These are phyloP conservation scores for Vinca major DNA, from an alignment of 305 asterid species.

Conservation along the genomic window DNA sequence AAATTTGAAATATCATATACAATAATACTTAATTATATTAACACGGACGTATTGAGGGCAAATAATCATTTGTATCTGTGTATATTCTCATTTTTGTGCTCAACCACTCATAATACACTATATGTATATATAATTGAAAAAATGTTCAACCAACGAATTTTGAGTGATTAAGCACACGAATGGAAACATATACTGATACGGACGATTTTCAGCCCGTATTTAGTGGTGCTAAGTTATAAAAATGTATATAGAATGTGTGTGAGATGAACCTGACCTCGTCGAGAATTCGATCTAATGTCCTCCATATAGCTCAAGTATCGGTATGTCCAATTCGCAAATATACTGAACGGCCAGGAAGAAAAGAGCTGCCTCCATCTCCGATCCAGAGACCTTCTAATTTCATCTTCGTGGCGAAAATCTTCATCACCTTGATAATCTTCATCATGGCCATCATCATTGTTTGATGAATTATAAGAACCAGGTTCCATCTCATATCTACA, in stretches of 20 bases:
- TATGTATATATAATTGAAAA: no score
- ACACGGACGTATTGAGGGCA: no score
- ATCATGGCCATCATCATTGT: constrained; percentile 15
- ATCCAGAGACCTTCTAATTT: constrained; percentile 14
- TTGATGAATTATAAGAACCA: constrained; percentile 11
- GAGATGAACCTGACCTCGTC: constrained; percentile 31
- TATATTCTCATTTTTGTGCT: no score
- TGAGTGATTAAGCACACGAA: no score
- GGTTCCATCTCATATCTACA: constrained; percentile 56
- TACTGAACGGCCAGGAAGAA: constrained; percentile 53
- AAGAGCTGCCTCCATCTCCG: constrained; percentile 49
- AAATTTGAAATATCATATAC: no score
- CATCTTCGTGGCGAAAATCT: constrained; percentile 19
- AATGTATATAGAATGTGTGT: no score
- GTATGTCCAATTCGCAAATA: constrained; percentile 41
- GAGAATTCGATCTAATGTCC: constrained; percentile 19
- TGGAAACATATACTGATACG: no score
- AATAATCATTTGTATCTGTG: no score
- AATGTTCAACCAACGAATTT: no score
- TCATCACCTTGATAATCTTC: constrained; percentile 10
- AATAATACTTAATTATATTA: no score
- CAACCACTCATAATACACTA: no score
- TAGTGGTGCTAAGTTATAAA: not conserved
- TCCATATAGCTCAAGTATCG: constrained; percentile 37
- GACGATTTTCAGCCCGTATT: no score